Conservation (phyloP, 768 basidiomycete species). For the Mycena metata region DNA sequence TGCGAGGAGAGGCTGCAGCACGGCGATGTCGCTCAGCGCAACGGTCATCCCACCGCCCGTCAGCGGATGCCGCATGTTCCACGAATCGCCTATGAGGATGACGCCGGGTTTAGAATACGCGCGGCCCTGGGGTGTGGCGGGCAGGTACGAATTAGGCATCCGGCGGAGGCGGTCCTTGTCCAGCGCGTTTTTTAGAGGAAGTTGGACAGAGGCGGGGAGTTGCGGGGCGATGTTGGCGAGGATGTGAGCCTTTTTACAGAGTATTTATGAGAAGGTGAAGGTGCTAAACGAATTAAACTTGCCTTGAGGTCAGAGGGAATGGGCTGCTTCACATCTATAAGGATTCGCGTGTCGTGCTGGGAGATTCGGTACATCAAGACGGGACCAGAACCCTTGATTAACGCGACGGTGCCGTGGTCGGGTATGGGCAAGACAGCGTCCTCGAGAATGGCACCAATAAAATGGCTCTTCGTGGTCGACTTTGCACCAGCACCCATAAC, state of each 20-base stretch:
- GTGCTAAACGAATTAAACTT: conserved; percentile 35
- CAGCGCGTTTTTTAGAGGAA: conserved; percentile 76
- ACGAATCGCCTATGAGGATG: conserved; percentile 92
- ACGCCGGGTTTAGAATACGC: conserved; percentile 72
- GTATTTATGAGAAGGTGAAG: conserved; percentile 11
- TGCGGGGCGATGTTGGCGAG: conserved; percentile 80
- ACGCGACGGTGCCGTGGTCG: conserved; percentile 86
- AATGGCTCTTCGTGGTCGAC: conserved; percentile 77
- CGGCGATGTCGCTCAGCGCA: conserved; percentile 87
- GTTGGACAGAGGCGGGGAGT: conserved; percentile 80
- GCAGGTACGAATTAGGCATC: conserved; percentile 97
- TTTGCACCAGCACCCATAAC: conserved; percentile 72
- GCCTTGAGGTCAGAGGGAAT: conserved; percentile 88
- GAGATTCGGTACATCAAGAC: conserved; percentile 95
- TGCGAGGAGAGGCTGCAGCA: conserved; percentile 74
- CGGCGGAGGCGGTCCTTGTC: conserved; percentile 84
- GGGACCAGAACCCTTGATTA: conserved; percentile 86
- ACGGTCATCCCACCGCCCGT: conserved; percentile 99
- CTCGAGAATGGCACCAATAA: conserved; percentile 88
- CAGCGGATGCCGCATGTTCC: conserved; percentile 99
- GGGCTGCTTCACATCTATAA: conserved; percentile 90
- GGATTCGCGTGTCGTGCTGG: conserved; percentile 90
- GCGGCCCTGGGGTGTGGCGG: conserved; percentile 77
- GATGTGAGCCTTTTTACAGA: conserved; percentile 69
- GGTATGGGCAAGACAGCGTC: conserved; percentile 80